These are phyloP conservation scores for Schizopora paradoxa DNA, from an alignment of 1,284 basidiomycete species.

Conservation along the genomic window DNA sequence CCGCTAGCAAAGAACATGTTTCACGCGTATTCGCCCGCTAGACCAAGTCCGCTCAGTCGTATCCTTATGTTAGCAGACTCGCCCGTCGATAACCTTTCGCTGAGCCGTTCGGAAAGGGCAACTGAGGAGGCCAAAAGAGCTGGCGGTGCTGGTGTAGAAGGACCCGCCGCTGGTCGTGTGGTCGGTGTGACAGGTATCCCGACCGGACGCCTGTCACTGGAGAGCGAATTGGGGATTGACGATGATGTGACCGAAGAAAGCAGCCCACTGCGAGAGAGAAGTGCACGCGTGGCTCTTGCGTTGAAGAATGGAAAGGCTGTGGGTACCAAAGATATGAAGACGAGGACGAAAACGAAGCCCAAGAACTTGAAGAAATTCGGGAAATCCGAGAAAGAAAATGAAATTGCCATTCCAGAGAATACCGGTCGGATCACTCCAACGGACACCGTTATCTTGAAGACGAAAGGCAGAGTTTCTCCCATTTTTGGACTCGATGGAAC, in stretches of 20 bases:
- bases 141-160: conserved; percentile 30
- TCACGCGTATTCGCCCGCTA: conserved; percentile 72
- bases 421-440: conserved; percentile 7
- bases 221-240: conserved; percentile 16
- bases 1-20: conserved; percentile 61
- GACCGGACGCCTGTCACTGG: conserved; percentile 7
- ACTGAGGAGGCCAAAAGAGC: conserved; percentile 1
- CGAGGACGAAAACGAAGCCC: conserved; percentile 19
- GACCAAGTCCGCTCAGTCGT: conserved; percentile 69
- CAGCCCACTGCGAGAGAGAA: conserved; percentile 42
- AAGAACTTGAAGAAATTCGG: conserved; percentile 19
- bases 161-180: conserved; percentile 27
- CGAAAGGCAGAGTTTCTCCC: neutral
- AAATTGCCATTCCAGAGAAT: neutral
- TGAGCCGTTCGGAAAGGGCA: no score
- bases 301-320: conserved; percentile 4
- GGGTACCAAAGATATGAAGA: conserved; percentile 19
- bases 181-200: neutral
- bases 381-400: conserved; percentile 1
- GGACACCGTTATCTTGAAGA: conserved; percentile 2
- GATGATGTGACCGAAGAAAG: conserved; percentile 22
- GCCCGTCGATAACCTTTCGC: conserved; percentile 32
- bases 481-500: neutral
- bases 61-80: conserved; percentile 66
- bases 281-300: conserved; percentile 19